Base-by-base conservation (phyloP, 176 grass and related monocot species). In the Bromus sterilis region DNA sequence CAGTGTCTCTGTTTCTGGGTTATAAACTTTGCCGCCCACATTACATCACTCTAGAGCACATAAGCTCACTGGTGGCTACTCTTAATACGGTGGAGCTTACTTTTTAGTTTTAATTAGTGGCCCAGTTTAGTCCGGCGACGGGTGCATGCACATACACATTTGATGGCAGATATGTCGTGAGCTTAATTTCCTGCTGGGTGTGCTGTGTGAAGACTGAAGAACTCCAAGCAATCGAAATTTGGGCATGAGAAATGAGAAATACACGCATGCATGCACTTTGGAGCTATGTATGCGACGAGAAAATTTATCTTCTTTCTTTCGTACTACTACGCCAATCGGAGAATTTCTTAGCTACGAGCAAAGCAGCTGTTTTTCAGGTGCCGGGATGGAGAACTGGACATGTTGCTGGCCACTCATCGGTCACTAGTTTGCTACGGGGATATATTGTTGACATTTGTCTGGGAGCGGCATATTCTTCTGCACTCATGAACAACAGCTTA, bases 21-120 rank as follows among this genome's bases (percentile, higher is more conserved):
- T 81, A 80, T 87, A 81, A 79, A 21, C 15, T 88, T 87, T 86
- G 93, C 93, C 90, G 93, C 78, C 90, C 88, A 26, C n/a, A 80
- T 88, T 90, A 59, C 49, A 86, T 66, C 71, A 86, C 70, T 69
- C 48, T 29, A 36, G 61, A 53, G 40, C 66, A 30, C 9, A 11
- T 31, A 63, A 63, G 76, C 61, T 80, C 80, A 36, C 53, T 62
- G 71, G 64, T 85, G 87, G 78, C 63, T 77, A 41, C 20, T 34
- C 42, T 25, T 90, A 34, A 83, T 83, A 75, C 40, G 59, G 39
- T 60, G 49, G 9, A 43, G 12, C 67, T 71, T 43, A 41, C 23
- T 15, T 5, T 59, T 32, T 21, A 16, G 11, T 76, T 86, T 87
- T 90, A 79, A 55, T 80, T 57, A 69, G 80, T 69, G 84, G 84